Evolutionary conservation across 345 rosid species (phyloP).

Genomic region (Gynandropsis gynandra): DNA sequence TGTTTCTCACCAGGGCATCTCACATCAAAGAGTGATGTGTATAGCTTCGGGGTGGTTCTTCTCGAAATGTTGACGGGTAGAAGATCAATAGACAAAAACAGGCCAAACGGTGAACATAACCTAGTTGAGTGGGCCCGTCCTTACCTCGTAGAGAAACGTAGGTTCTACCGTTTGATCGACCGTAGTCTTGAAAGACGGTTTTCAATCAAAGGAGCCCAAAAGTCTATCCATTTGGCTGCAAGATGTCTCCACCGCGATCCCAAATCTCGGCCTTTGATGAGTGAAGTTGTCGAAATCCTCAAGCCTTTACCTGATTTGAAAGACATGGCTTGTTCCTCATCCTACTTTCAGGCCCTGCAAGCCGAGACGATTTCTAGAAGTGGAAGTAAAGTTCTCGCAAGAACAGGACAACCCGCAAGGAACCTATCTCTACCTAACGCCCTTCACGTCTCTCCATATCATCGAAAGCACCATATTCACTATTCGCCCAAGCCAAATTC

Average conservation of each 20-base stretch:
- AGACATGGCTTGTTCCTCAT: conserved; percentile 32
- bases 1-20: conserved; percentile 34
- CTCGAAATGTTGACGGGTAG: conserved; percentile 48
- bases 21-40: conserved; percentile 45
- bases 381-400: conserved; percentile 15
- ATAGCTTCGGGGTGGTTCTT: conserved; percentile 49
- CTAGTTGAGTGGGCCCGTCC: conserved; percentile 54
- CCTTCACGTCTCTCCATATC: conserved; percentile 20
- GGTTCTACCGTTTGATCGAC: conserved; percentile 36
- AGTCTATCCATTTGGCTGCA: conserved; percentile 33
- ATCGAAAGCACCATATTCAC: conserved; percentile 6
- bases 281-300: conserved; percentile 36
- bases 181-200: conserved; percentile 38
- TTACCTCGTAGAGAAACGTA: conserved; percentile 32
- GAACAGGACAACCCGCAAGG: conserved; percentile 17
- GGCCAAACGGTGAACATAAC: conserved; percentile 46
- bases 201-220: conserved; percentile 35
- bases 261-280: conserved; percentile 42
- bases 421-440: conserved; percentile 11
- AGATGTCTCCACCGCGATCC: conserved; percentile 35
- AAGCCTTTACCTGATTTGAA: conserved; percentile 34
- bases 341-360: conserved; percentile 20
- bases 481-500: conserved; percentile 19
- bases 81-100: conserved; percentile 42
- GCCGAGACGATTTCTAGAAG: conserved; percentile 8